Base-by-base conservation (phyloP, 345 rosid genomes). In the Pistacia integerrima region DNA sequence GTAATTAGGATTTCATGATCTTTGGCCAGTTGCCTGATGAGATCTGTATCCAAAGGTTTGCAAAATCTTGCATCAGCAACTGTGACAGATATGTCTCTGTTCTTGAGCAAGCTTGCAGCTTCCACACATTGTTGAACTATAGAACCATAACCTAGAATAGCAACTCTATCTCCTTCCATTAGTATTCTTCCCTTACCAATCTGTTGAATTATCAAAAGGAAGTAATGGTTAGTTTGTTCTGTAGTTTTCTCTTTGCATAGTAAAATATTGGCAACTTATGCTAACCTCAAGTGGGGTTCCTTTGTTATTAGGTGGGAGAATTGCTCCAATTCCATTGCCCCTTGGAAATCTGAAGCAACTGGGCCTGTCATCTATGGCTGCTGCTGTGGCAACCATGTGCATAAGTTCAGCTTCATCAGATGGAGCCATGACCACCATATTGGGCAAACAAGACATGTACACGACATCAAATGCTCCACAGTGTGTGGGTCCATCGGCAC, bases 11-110 rank as follows among this genome's bases (percentile, higher is more conserved):
- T 79, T 77, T 94, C 90, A 59, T 93, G 98, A 44, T 90, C 91
- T 5, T 76, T 84, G 55, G 97, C 97, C 76, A 94, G 61, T 48
- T 70, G 83, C 54, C 84, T 85, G 74, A 93, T 88, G 78, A 94
- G 97, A 55, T 82, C 80, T 18, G 81, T 74, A 74, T 94, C 98
- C 74, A 94, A 72, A 8, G 98, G 97, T 79, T 93, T 94, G 87
- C 98, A 94, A 74, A 94, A 94, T 79, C 97, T 87, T 51, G 97
- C 98, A 77, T 94, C 97, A 0, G 93, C 98, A 9, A 94, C 87
- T 6, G 97, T 94, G 33, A 91, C 81, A 33, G 64, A 67, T 12
- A 91, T 67, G 76, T 81, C 88, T 5, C 65, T 80, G 59, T 75
- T 68, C 70, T 71, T 65, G 10, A 93, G 94, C 81, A 80, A 79